Percentiles rank a stretch among this genome's conserved stretches.
Conservation (phyloP, 495 filamentous ascomycete genomes). For the Margaritispora aquatica region DNA sequence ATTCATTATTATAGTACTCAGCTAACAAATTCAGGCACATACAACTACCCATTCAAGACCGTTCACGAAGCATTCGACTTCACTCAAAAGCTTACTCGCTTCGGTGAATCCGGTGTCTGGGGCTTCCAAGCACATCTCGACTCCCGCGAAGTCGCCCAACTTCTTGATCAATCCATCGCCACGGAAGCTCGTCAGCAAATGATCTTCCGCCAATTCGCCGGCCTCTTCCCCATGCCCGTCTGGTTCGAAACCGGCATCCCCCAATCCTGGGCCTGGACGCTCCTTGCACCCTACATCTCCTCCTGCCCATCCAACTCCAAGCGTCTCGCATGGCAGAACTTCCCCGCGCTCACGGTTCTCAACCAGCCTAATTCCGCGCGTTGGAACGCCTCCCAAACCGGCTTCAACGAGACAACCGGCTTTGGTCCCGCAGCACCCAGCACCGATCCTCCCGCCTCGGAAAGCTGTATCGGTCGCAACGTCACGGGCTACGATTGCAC, state of each 20-base stretch:
- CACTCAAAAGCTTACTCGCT: slow-evolving; percentile 78
- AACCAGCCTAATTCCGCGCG: slow-evolving; percentile 73
- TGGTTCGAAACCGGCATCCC: slow-evolving; percentile 81
- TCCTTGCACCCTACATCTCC: slow-evolving; percentile 79
- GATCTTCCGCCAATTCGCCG: slow-evolving; percentile 82
- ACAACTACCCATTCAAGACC: slow-evolving; percentile 75
- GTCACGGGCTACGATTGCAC: slow-evolving; percentile 47
- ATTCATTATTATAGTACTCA: not conserved
- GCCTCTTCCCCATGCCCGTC: slow-evolving; percentile 77
- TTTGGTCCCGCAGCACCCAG: slow-evolving; percentile 33
- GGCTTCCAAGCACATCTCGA: slow-evolving; percentile 80
- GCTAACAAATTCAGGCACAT: slow-evolving; percentile 28
- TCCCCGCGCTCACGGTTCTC: slow-evolving; percentile 64
- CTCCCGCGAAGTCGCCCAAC: slow-evolving; percentile 63
- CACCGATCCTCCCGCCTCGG: slow-evolving; percentile 29
- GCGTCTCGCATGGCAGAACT: slow-evolving; percentile 82
- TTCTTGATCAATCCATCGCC: slow-evolving; percentile 71
- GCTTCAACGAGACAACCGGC: slow-evolving; percentile 49
- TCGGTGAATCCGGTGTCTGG: slow-evolving; percentile 76
- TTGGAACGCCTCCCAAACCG: slow-evolving; percentile 43
- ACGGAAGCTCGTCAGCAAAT: slow-evolving; percentile 86
- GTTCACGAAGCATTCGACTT: slow-evolving; percentile 81
- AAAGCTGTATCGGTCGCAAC: slow-evolving; percentile 46
- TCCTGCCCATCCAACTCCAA: slow-evolving; percentile 71
- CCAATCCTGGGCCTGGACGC: slow-evolving; percentile 83